Evolutionary conservation across 1,139 yeast genomes (phyloP), one percentile per base, ranked within the genome.

Genomic region (Entelexis paramagnoliae): DNA sequence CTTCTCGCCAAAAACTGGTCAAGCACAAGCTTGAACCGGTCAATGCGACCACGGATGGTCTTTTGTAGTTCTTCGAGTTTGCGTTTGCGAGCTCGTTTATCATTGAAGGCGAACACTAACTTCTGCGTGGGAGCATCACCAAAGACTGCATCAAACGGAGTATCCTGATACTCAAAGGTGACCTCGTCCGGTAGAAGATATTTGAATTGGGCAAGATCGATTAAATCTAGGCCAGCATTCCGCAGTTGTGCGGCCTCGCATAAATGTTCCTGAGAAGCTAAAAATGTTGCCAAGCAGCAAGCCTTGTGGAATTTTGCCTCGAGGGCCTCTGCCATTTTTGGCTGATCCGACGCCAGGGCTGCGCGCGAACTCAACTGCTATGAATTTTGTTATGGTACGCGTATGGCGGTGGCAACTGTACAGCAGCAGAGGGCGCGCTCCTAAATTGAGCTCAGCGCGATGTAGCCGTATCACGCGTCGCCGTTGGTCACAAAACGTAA

Each of bases 101-200:
- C 56, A 14, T 42, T 48, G 30, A 54, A 44, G 7, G 30, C 20
- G 36, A 55, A 46, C 10, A 52, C 39, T 19, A 53, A 49, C 34
- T 36, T 42, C 19, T 48, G 47, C 11, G 51, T 47, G 3, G 56
- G 55, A 13, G 62, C 55, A 28, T 62, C 57, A 3, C 63, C 60
- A 5, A 50, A 71, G 51, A 74, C 72, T 34, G 76, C 60, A 42
- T 75, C 70, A 55, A 72, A 77, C 34, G 78, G 70, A 38, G 65
- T 63, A 36, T 68, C 69, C 36, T 84, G 80, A 64, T 85, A 88
- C 49, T 78, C 85, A 59, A 81, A 80, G 2, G 80, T 69, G 19
- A 84, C 77, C 47, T 82, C 89, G 22, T 75, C 69, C 0, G 95
- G 95, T 13, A 84, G 64, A 3, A 89, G 63, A n/a, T 68, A 74